These are phyloP conservation scores for Trichoderma citrinoviride DNA, from an alignment of 2,329 filamentous ascomycete genomes.

Conservation along the genomic window DNA sequence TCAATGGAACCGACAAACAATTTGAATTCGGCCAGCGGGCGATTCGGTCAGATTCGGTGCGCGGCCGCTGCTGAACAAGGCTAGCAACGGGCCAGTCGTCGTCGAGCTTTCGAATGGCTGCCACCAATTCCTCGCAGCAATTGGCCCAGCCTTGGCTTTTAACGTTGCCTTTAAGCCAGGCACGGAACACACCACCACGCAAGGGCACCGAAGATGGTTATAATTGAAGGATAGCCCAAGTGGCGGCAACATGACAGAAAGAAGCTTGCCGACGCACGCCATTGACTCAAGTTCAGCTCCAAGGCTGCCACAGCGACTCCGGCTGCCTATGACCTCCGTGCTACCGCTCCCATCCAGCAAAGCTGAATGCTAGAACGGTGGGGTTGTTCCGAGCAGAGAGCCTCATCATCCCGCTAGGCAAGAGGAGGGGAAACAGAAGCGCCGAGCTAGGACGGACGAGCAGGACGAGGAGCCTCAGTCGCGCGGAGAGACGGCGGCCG, in stretches of 20 bases:
- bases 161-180: constrained; percentile 15
- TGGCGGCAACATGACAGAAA: neutral
- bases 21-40: constrained; percentile 7
- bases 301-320: constrained; percentile 1
- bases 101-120: neutral
- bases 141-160: neutral
- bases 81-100: constrained; percentile 1
- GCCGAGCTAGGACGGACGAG: neutral
- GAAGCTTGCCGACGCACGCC: neutral
- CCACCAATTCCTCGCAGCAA: neutral
- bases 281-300: constrained; percentile 6
- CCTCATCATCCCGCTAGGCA: constrained; percentile 18
- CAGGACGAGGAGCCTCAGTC: neutral
- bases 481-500: neutral
- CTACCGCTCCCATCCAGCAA: neutral
- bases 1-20: neutral
- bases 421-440: constrained; percentile 8
- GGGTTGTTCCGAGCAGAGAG: constrained; percentile 14
- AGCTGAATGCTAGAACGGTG: constrained; percentile 8
- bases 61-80: neutral
- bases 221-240: neutral
- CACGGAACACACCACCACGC: neutral
- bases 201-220: neutral
- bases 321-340: neutral
- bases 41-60: neutral